Evolutionary conservation across 345 rosid genomes (phyloP).

Genomic region (Conringia planisiliqua): DNA sequence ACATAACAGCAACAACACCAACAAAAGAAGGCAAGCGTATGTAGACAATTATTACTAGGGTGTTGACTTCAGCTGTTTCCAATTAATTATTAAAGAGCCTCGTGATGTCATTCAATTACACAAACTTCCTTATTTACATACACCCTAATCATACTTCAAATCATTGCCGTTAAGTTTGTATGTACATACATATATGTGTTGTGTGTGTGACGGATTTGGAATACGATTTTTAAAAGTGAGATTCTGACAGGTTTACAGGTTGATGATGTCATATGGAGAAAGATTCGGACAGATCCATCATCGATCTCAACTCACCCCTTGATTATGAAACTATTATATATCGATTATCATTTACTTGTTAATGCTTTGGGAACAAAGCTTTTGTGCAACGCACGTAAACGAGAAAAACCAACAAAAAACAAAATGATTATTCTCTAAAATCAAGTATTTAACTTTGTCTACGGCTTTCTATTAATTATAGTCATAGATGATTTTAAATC

Average conservation of each 20-base stretch:
- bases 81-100: not conserved
- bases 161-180: not conserved
- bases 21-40: not conserved
- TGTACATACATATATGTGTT: not conserved
- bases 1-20: not conserved
- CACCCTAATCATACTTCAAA: not conserved
- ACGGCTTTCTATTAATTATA: not conserved
- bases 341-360: not conserved
- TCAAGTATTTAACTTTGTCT: not conserved
- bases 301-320: conserved; percentile 9
- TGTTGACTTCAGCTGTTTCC: conserved; percentile 20
- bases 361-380: conserved; percentile 3
- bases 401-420: not conserved
- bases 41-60: not conserved
- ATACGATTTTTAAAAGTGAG: not conserved
- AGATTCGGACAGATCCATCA: conserved; percentile 30
- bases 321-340: not conserved
- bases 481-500: not conserved
- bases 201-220: not conserved
- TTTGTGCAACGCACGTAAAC: conserved; percentile 31
- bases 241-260: conserved; percentile 14
- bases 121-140: not conserved
- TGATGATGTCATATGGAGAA: conserved; percentile 30
- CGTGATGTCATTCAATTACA: conserved; percentile 18
- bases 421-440: not conserved